phyloP scores from a whole-genome alignment of 805 yeast species.

The Hanseniaspora mollemarum region DNA sequence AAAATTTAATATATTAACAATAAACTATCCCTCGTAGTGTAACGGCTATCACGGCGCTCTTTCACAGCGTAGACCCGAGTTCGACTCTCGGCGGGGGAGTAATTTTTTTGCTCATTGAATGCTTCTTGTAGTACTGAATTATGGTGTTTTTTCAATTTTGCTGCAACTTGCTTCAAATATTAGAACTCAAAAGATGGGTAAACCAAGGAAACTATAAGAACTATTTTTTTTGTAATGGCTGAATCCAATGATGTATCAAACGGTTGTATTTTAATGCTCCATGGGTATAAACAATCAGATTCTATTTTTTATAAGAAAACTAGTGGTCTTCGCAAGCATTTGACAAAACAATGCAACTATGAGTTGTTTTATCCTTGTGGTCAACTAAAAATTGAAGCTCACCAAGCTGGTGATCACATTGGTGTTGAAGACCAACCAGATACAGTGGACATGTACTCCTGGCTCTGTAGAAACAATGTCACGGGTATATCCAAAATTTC shows the following conservation, averaged over 20 bases:
- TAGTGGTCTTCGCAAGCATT: slow-evolving; percentile 68
- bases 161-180: too few species aligned
- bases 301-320: slow-evolving; percentile 70
- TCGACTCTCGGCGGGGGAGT: slow-evolving; percentile 17
- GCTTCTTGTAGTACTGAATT: too few species aligned
- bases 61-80: slow-evolving; percentile 16
- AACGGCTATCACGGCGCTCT: slow-evolving; percentile 16
- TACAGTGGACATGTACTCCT: slow-evolving; percentile 42
- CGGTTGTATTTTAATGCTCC: slow-evolving; percentile 62
- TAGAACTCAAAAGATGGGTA: neutral
- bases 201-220: neutral
- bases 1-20: too few species aligned
- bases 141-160: too few species aligned
- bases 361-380: slow-evolving; percentile 66
- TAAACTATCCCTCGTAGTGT: slow-evolving; percentile 16
- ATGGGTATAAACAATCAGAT: slow-evolving; percentile 82
- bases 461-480: slow-evolving; percentile 51
- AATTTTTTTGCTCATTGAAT: neutral
- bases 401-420: slow-evolving; percentile 25
- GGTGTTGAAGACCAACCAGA: slow-evolving; percentile 52
- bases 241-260: neutral
- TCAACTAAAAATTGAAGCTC: slow-evolving; percentile 43
- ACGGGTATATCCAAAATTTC: slow-evolving; percentile 27
- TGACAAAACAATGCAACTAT: slow-evolving; percentile 43
- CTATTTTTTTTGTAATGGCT: neutral